phyloP scores from a whole-genome alignment of 75 land plant species.

The Larix kaempferi region DNA sequence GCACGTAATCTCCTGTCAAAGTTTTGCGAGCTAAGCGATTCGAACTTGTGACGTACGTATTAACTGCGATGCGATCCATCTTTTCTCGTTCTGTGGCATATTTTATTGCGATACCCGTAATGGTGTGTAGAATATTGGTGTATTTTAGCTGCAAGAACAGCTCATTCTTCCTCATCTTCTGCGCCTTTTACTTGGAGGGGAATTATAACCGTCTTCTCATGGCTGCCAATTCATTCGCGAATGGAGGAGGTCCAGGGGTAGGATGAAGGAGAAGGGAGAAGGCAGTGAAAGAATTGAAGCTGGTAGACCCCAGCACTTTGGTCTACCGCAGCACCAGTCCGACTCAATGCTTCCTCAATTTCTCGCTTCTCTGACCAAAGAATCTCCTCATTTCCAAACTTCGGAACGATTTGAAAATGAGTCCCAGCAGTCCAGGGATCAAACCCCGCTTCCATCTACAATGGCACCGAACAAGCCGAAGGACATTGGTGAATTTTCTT shows the following conservation, averaged over 20 bases:
- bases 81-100: not conserved
- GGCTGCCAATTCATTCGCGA: too few relatives aligned
- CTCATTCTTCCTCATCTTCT: not conserved
- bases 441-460: not conserved
- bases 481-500: not conserved
- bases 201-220: not conserved
- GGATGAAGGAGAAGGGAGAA: not conserved
- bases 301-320: not conserved
- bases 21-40: not conserved
- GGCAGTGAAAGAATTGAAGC: not conserved
- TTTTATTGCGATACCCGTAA: too few relatives aligned
- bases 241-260: too few relatives aligned
- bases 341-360: not conserved
- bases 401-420: not conserved
- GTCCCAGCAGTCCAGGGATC: conserved; percentile 16
- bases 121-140: not conserved
- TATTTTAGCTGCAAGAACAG: conserved; percentile 4
- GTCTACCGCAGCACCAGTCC: not conserved
- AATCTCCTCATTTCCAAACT: not conserved
- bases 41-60: conserved; percentile 2
- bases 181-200: too few relatives aligned
- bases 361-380: not conserved
- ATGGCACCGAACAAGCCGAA: too few relatives aligned
- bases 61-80: not conserved
- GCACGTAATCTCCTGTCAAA: not conserved